A percentile compares a stretch with the other conserved stretches of the same genome.
These are phyloP conservation scores for Paramecium primaurelia DNA, from an alignment of 73 alveolate genomes.

Conservation along the genomic window DNA sequence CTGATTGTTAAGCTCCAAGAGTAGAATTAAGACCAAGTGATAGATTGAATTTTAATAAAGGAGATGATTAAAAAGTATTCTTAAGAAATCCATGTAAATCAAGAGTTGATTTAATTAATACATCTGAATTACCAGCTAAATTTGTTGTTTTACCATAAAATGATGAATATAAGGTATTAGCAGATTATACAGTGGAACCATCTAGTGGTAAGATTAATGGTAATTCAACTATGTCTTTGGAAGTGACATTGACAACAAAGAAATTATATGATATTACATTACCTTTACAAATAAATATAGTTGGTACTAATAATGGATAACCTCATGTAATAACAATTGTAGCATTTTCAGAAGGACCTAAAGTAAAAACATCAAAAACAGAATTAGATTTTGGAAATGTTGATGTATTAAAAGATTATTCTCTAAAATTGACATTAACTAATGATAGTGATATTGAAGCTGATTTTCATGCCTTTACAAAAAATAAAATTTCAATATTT, in stretches of 20 bases:
- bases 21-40: conserved; percentile 98
- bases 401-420: conserved; percentile 88
- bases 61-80: conserved; percentile 77
- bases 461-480: conserved; percentile 96
- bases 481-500: conserved; percentile 87
- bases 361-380: conserved; percentile 82
- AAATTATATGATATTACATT: conserved; percentile 88
- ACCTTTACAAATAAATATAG: conserved; percentile 69
- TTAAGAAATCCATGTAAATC: conserved; percentile 94
- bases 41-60: conserved; percentile 86
- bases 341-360: conserved; percentile 97
- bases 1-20: conserved; percentile 98
- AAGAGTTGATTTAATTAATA: conserved; percentile 91
- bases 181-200: conserved; percentile 92
- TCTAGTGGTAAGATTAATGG: conserved; percentile 95
- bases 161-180: conserved; percentile 94
- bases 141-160: conserved; percentile 97
- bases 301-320: conserved; percentile 66
- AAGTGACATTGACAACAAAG: conserved; percentile 89
- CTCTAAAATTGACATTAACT: conserved; percentile 80
- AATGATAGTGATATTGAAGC: conserved; percentile 97
- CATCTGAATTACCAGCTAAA: conserved; percentile 97
- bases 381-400: conserved; percentile 95
- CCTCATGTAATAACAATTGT: conserved; percentile 89
- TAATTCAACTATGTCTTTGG: conserved; percentile 79